These are phyloP conservation scores for Boletus tomentosulus DNA, from an alignment of 768 basidiomycete species.

Conservation along the genomic window DNA sequence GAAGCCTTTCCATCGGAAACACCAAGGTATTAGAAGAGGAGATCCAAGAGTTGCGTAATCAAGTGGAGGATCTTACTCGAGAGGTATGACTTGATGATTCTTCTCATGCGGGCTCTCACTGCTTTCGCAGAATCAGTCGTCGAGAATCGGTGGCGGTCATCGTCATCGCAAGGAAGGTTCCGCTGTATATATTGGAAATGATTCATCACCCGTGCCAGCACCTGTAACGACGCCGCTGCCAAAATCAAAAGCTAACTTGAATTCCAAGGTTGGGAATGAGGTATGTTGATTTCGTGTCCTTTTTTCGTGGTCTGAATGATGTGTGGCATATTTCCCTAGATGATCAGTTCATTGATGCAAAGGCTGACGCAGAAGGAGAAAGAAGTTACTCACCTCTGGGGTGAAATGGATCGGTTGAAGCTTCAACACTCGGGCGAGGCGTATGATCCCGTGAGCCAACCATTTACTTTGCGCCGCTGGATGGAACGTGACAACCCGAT, in stretches of 20 bases:
- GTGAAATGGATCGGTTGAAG: slow-evolving; percentile 63
- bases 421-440: slow-evolving; percentile 52
- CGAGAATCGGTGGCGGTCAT: background rate
- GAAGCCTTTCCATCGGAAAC: slow-evolving; percentile 51
- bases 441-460: slow-evolving; percentile 54
- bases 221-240: slow-evolving; percentile 17
- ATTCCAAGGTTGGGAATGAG: slow-evolving; percentile 54
- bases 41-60: slow-evolving; percentile 51
- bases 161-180: slow-evolving; percentile 17
- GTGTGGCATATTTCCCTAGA: slow-evolving; percentile 31
- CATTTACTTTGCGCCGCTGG: background rate
- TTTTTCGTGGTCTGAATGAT: background rate
- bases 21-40: slow-evolving; percentile 50
- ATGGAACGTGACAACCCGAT: background rate
- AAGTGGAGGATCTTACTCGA: slow-evolving; percentile 59
- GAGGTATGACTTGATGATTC: slow-evolving; percentile 45
- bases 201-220: background rate
- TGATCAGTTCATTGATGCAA: slow-evolving; percentile 70
- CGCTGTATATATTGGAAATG: slow-evolving; percentile 9
- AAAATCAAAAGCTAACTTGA: slow-evolving; percentile 33
- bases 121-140: slow-evolving; percentile 5
- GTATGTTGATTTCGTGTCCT: slow-evolving; percentile 30
- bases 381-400: slow-evolving; percentile 69
- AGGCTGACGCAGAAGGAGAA: slow-evolving; percentile 83
- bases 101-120: background rate